Percentiles rank a stretch among this genome's conserved stretches.
phyloP scores from a whole-genome alignment of 352 stramenopile genomes.

The Pilasporangium apinafurcum region DNA sequence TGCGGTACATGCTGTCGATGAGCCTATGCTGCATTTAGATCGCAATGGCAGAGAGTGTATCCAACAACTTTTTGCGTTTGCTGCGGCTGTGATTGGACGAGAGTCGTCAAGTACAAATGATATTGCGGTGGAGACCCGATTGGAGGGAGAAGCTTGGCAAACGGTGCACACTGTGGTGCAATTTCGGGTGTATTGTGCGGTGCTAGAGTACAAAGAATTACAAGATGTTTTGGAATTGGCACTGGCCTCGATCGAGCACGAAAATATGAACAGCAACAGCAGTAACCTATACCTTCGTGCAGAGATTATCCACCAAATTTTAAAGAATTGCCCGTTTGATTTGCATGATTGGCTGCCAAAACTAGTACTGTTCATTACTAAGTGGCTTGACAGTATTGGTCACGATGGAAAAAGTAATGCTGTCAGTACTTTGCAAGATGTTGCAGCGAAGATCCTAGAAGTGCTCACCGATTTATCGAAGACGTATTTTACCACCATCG shows the following conservation, averaged over 20 bases:
- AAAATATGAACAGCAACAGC: not conserved
- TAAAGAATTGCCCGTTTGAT: constrained; percentile 61
- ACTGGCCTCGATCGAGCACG: constrained; percentile 37
- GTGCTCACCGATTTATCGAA: constrained; percentile 40
- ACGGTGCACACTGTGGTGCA: constrained; percentile 45
- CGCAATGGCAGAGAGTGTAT: constrained; percentile 62
- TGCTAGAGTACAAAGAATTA: constrained; percentile 43
- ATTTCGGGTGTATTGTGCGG: constrained; percentile 61
- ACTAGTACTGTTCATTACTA: constrained; percentile 31
- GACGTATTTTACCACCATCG: constrained; percentile 35
- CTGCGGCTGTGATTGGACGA: constrained; percentile 36
- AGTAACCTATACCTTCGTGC: constrained; percentile 12
- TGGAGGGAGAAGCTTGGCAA: constrained; percentile 73
- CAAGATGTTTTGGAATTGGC: constrained; percentile 52
- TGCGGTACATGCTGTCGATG: constrained; percentile 35
- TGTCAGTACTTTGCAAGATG: constrained; percentile 11
- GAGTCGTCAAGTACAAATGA: constrained; percentile 15
- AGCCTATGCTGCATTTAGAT: constrained; percentile 64
- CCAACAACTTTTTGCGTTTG: constrained; percentile 48
- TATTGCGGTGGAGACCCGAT: constrained; percentile 9
- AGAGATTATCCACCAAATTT: constrained; percentile 29
- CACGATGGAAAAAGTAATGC: constrained; percentile 11
- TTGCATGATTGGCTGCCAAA: constrained; percentile 32
- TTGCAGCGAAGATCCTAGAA: constrained; percentile 41
- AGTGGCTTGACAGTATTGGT: constrained; percentile 39